phyloP scores from a whole-genome alignment of 2,329 filamentous ascomycete genomes.

The Tolypocladium inflatum region DNA sequence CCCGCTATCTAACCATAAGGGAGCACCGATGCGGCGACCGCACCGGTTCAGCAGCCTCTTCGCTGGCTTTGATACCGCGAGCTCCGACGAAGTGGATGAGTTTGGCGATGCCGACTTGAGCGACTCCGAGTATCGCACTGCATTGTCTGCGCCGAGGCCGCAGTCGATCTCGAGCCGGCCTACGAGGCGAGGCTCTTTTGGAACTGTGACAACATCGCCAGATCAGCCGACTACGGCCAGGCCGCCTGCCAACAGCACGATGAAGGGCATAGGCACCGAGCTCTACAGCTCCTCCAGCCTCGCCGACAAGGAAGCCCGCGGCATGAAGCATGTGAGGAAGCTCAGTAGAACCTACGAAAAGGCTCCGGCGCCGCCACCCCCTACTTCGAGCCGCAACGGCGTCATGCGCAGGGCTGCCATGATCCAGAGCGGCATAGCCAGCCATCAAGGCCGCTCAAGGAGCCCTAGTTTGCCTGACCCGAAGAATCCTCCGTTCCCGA shows the following conservation, averaged over 20 bases:
- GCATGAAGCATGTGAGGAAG: conserved; percentile 15
- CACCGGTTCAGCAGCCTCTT: conserved; percentile 78
- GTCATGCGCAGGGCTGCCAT: conserved; percentile 70
- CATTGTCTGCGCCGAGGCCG: conserved; percentile 53
- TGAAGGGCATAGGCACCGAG: conserved; percentile 30
- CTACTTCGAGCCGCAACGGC: conserved; percentile 36
- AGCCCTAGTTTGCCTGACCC: conserved; percentile 56
- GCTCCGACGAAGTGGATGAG: conserved; percentile 57
- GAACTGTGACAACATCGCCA: conserved; percentile 29
- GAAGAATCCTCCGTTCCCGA: conserved; percentile 74
- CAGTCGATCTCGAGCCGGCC: conserved; percentile 26
- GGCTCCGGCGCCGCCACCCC: conserved; percentile 18
- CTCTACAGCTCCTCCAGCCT: conserved; percentile 35
- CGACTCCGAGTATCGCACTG: conserved; percentile 59
- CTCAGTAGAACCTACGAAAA: conserved; percentile 27
- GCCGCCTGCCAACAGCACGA: conserved; percentile 13
- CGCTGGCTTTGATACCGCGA: conserved; percentile 68
- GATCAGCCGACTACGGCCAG: conserved; percentile 26
- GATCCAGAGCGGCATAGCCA: conserved; percentile 68
- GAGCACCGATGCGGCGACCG: conserved; percentile 53
- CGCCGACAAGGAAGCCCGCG: conserved; percentile 18
- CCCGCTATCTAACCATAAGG: conserved; percentile 50
- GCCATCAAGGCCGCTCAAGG: conserved; percentile 53
- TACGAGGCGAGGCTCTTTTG: conserved; percentile 32
- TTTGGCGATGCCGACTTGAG: conserved; percentile 52